These are phyloP conservation scores for Phlebiopsis flavidoalba DNA, from an alignment of 768 basidiomycete species.

Conservation along the genomic window DNA sequence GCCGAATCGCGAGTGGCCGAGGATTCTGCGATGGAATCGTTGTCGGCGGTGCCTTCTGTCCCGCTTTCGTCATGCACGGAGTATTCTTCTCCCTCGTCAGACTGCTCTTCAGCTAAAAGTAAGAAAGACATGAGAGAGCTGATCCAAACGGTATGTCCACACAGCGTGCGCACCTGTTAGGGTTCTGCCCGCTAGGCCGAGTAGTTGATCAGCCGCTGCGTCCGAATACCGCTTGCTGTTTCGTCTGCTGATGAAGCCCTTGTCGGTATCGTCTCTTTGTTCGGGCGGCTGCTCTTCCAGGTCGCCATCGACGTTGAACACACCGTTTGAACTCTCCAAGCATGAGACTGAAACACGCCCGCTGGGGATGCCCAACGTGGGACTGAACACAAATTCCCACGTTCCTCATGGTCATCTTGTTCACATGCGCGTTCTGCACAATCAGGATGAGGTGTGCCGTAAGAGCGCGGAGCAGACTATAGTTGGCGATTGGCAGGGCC, in stretches of 20 bases:
- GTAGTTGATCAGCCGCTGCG: conserved; percentile 75
- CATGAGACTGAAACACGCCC: conserved; percentile 92
- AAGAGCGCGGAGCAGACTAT: conserved; percentile 88
- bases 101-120: conserved; percentile 52
- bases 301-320: conserved; percentile 75
- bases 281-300: conserved; percentile 24
- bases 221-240: conserved; percentile 85
- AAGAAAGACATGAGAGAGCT: conserved; percentile 17
- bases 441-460: conserved; percentile 94
- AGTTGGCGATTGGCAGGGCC: conserved; percentile 86
- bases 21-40: conserved; percentile 21
- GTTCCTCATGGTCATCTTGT: conserved; percentile 99
- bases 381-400: conserved; percentile 98
- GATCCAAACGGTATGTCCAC: conserved; percentile 15
- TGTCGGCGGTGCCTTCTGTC: conserved; percentile 38
- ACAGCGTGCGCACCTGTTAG: conserved; percentile 47
- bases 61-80: conserved; percentile 72
- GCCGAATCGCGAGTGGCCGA: conserved; percentile 19
- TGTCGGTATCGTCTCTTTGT: conserved; percentile 7
- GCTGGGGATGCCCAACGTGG: conserved; percentile 98
- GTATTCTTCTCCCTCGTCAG: conserved; percentile 64
- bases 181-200: conserved; percentile 70
- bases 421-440: conserved; percentile 81
- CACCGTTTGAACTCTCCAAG: conserved; percentile 88
- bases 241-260: conserved; percentile 47